phyloP scores from a whole-genome alignment of 2,329 filamentous ascomycete species.

The Tolypocladium paradoxum region DNA sequence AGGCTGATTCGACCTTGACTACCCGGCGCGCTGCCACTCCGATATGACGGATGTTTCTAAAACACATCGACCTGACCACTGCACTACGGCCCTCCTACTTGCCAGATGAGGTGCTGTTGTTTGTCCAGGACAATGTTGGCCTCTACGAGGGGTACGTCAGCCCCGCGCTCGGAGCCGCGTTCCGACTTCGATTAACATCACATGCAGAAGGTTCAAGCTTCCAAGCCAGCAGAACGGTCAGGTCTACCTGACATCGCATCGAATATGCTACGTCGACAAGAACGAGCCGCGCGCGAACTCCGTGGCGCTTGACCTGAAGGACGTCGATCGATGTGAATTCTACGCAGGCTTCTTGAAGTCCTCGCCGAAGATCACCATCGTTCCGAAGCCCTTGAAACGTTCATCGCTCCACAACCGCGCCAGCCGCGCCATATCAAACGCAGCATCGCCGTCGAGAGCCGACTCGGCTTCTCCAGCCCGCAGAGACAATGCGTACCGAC shows the following conservation, averaged over 20 bases:
- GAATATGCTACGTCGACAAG: conserved; percentile 89
- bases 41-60: conserved; percentile 87
- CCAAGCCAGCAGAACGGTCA: conserved; percentile 90
- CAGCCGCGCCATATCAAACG: conserved; percentile 36
- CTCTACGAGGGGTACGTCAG: conserved; percentile 83
- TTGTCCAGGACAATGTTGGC: conserved; percentile 95
- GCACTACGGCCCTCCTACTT: conserved; percentile 86
- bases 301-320: conserved; percentile 75
- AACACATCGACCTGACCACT: conserved; percentile 90
- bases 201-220: conserved; percentile 82
- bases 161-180: neutral
- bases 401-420: conserved; percentile 46
- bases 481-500: conserved; percentile 30
- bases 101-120: conserved; percentile 87
- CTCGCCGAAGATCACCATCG: conserved; percentile 82
- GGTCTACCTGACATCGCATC: conserved; percentile 91
- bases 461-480: conserved; percentile 35
- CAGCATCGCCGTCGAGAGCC: conserved; percentile 35
- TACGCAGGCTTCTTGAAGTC: conserved; percentile 93
- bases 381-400: conserved; percentile 68
- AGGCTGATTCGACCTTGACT: neutral
- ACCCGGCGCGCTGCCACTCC: conserved; percentile 7
- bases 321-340: conserved; percentile 83
- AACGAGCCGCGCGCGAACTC: conserved; percentile 76
- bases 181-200: neutral